Conservation (phyloP, 768 basidiomycete genomes). For the Mrakia gelida region DNA sequence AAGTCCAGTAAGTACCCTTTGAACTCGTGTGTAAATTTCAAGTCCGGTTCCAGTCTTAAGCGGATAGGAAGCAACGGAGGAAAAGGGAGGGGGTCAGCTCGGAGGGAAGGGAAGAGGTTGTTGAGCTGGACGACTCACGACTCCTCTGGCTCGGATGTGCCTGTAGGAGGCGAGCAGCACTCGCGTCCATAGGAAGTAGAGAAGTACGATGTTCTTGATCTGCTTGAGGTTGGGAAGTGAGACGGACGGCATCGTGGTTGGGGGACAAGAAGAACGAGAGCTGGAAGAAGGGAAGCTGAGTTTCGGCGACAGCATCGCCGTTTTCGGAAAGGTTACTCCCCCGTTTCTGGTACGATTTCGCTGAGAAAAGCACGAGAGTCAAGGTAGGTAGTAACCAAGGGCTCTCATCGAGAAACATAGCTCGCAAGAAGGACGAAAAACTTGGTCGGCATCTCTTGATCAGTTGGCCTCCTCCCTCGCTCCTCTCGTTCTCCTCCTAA, state of each 20-base stretch:
- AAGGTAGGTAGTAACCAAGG: too few relatives aligned
- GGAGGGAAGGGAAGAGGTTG: neutral
- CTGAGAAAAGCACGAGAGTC: too few relatives aligned
- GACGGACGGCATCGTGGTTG: neutral
- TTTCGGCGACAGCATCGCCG: neutral
- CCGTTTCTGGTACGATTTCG: too few relatives aligned
- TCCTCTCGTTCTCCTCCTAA: too few relatives aligned
- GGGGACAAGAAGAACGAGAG: neutral
- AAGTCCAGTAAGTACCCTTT: neutral
- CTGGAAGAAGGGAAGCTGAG: neutral
- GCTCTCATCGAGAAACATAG: too few relatives aligned
- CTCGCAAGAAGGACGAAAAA: too few relatives aligned
- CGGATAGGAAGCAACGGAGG: neutral
- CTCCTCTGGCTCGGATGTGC: slow-evolving; percentile 62
- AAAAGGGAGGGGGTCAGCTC: neutral
- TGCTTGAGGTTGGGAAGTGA: neutral
- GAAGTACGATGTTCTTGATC: slow-evolving; percentile 50
- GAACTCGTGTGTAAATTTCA: slow-evolving; percentile 50
- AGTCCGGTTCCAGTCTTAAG: slow-evolving; percentile 45
- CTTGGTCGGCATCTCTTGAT: too few relatives aligned
- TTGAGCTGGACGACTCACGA: slow-evolving; percentile 37
- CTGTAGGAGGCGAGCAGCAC: slow-evolving; percentile 53
- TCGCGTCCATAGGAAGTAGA: slow-evolving; percentile 42
- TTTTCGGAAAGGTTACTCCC: too few relatives aligned
- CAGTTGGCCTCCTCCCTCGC: too few relatives aligned